Evolutionary conservation across 805 yeast species (phyloP).

Genomic region (Metschnikowia proteae): DNA sequence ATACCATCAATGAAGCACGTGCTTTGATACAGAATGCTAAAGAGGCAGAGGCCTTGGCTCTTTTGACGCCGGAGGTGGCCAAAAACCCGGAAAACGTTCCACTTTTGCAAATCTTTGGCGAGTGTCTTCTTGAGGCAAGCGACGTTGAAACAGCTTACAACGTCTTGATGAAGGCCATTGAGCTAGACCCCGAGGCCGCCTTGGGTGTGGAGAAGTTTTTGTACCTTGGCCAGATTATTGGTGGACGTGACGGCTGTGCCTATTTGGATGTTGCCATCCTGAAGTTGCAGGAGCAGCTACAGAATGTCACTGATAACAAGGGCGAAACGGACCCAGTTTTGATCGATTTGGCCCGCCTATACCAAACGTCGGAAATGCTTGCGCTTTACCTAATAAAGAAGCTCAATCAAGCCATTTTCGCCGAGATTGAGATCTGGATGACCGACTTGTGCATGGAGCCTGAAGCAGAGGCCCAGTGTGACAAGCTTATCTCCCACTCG

Average conservation of each 20-base stretch:
- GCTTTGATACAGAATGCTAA: slow-evolving; percentile 45
- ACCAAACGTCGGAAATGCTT: slow-evolving; percentile 23
- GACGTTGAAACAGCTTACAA: slow-evolving; percentile 75
- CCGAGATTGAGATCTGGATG: slow-evolving; percentile 95
- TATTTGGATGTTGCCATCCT: slow-evolving; percentile 61
- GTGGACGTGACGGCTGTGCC: slow-evolving; percentile 70
- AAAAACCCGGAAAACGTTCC: slow-evolving; percentile 34
- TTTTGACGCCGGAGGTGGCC: slow-evolving; percentile 39
- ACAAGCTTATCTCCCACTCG: slow-evolving; percentile 62
- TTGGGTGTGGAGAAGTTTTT: slow-evolving; percentile 78
- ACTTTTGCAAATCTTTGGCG: slow-evolving; percentile 64
- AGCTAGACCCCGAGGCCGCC: slow-evolving; percentile 62
- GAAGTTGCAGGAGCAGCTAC: slow-evolving; percentile 37
- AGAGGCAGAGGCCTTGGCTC: slow-evolving; percentile 50
- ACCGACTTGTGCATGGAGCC: slow-evolving; percentile 94
- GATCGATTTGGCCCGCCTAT: slow-evolving; percentile 24
- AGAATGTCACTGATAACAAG: slow-evolving; percentile 26
- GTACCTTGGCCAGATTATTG: slow-evolving; percentile 86
- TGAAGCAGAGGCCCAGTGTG: slow-evolving; percentile 80
- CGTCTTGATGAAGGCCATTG: slow-evolving; percentile 55
- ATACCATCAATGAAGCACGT: slow-evolving; percentile 35
- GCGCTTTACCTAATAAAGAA: slow-evolving; percentile 46
- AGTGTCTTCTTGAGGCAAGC: slow-evolving; percentile 73
- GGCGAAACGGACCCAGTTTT: slow-evolving; percentile 23
- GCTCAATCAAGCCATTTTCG: slow-evolving; percentile 71